Conservation (phyloP, 768 basidiomycete genomes). For the Rhizopogon rudus region DNA sequence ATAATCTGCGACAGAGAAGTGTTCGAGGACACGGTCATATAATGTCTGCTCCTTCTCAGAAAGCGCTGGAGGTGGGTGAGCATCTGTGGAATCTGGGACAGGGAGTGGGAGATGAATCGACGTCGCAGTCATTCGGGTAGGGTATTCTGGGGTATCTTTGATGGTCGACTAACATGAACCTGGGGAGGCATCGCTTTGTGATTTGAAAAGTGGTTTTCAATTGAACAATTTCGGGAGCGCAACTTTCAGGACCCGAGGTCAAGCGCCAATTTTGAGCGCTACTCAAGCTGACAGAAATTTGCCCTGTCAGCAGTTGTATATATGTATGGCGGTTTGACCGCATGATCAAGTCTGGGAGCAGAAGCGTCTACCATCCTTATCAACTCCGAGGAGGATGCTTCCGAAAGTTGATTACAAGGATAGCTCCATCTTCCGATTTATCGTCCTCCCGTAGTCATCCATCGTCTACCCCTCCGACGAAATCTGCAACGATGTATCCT, state of each 20-base stretch:
- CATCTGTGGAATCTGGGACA: constrained; percentile 19
- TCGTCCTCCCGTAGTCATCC: too few species aligned
- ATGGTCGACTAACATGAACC: neutral
- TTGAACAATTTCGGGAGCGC: constrained; percentile 3
- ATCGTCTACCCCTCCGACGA: neutral
- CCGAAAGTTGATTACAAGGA: too few species aligned
- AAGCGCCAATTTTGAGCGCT: too few species aligned
- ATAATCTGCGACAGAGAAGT: constrained; percentile 54
- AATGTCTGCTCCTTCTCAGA: constrained; percentile 41
- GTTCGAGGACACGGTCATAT: constrained; percentile 50
- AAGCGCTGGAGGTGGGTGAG: constrained; percentile 32
- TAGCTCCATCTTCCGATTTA: too few species aligned
- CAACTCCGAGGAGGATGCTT: too few species aligned
- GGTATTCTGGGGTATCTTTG: neutral
- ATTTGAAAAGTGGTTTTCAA: neutral
- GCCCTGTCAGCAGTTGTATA: too few species aligned
- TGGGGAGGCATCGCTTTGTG: neutral
- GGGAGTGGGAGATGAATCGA: constrained; percentile 17
- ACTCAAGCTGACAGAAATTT: too few species aligned
- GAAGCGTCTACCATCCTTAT: too few species aligned
- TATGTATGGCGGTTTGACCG: too few species aligned
- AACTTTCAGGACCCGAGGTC: too few species aligned
- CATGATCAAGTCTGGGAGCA: too few species aligned
- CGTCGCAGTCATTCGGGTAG: neutral
- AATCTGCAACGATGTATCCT: constrained; percentile 51